phyloP scores from a whole-genome alignment of 2,329 filamentous ascomycete genomes.

The Fusarium protoensiforme region DNA sequence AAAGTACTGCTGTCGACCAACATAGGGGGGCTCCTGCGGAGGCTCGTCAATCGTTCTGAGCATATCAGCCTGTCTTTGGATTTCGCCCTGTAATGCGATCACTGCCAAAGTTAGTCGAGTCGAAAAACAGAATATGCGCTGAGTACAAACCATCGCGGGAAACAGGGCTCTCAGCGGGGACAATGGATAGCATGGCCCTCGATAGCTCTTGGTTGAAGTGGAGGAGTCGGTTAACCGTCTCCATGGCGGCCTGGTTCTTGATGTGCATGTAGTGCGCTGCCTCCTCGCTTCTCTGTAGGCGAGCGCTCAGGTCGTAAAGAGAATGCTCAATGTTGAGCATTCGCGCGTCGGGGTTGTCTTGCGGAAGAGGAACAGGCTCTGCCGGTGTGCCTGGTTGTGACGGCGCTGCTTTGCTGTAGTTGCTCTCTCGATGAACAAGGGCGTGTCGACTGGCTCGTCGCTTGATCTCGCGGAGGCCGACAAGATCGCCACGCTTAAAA shows the following conservation, averaged over 20 bases:
- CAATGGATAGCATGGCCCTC: constrained; percentile 76
- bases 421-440: constrained; percentile 92
- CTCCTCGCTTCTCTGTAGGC: constrained; percentile 86
- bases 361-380: constrained; percentile 77
- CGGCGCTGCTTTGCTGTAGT: constrained; percentile 76
- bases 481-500: constrained; percentile 94
- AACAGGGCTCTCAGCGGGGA: constrained; percentile 80
- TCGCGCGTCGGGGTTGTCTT: constrained; percentile 81
- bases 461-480: constrained; percentile 94
- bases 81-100: constrained; percentile 66
- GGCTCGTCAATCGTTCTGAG: constrained; percentile 70
- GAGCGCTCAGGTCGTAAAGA: constrained; percentile 80
- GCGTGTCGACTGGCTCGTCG: constrained; percentile 92
- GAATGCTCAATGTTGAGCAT: constrained; percentile 82
- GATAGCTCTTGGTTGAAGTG: constrained; percentile 89
- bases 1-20: constrained; percentile 74
- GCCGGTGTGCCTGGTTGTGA: constrained; percentile 88
- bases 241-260: constrained; percentile 84
- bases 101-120: constrained; percentile 53
- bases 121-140: neutral
- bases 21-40: constrained; percentile 73
- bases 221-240: constrained; percentile 76
- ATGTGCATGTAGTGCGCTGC: constrained; percentile 80
- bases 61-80: constrained; percentile 70
- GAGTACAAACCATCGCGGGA: constrained; percentile 81